Percentiles rank a stretch among this genome's conserved stretches.
phyloP scores from a whole-genome alignment of 768 basidiomycete species.

The Lentinula guzmanii region DNA sequence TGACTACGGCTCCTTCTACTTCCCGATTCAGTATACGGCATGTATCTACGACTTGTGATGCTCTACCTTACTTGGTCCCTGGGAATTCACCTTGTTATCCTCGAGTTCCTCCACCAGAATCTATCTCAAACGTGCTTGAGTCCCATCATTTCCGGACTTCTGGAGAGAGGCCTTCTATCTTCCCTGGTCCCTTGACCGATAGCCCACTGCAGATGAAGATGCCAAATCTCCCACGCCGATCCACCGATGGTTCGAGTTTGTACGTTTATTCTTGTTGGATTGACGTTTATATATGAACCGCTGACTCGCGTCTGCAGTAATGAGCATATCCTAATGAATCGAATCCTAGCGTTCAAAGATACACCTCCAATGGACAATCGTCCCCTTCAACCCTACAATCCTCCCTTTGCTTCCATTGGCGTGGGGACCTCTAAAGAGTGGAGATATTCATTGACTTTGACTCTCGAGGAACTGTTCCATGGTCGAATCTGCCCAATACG shows the following conservation, averaged over 20 bases:
- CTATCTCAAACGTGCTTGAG: constrained; percentile 4
- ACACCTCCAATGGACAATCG: constrained; percentile 6
- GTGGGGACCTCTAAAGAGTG: constrained; percentile 49
- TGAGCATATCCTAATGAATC: background rate
- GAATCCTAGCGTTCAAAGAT: constrained; percentile 1
- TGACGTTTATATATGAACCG: background rate
- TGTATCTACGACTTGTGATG: background rate
- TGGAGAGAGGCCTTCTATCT: background rate
- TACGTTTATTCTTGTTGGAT: background rate
- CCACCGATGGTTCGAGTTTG: background rate
- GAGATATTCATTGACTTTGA: constrained; percentile 57
- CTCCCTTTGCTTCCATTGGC: constrained; percentile 35
- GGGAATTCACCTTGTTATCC: background rate
- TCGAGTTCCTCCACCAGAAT: constrained; percentile 2
- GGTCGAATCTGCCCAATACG: constrained; percentile 54
- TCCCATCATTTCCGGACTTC: background rate
- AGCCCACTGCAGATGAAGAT: background rate
- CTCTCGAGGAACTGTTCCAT: constrained; percentile 55
- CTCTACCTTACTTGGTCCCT: background rate
- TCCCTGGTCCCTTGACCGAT: background rate
- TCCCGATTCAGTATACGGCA: background rate
- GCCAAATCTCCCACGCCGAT: background rate
- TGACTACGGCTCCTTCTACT: background rate
- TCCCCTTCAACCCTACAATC: constrained; percentile 20
- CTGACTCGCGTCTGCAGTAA: background rate